Evolutionary conservation across 2,329 filamentous ascomycete species (phyloP).

Genomic region (Fusarium nisikadoi): DNA sequence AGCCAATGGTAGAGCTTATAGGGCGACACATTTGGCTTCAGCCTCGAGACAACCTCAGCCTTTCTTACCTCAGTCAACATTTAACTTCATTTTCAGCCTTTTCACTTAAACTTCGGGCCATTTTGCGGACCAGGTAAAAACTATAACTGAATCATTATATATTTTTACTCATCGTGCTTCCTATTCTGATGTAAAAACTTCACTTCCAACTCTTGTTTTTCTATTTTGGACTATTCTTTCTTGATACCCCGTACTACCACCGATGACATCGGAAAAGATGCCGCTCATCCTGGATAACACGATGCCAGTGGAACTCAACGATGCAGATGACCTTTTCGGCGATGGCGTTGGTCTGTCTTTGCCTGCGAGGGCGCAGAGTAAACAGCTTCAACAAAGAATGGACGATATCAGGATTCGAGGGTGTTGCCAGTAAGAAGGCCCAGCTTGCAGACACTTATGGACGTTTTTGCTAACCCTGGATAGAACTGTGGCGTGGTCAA

Average conservation of each 20-base stretch:
- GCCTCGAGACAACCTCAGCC: slow-evolving; percentile 38
- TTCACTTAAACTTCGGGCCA: slow-evolving; percentile 18
- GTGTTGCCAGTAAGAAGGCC: slow-evolving; percentile 77
- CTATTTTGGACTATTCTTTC: slow-evolving; percentile 23
- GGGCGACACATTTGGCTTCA: slow-evolving; percentile 28
- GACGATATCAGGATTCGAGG: slow-evolving; percentile 81
- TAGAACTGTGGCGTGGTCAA: slow-evolving; percentile 89
- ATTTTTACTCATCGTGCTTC: not conserved
- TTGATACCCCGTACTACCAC: slow-evolving; percentile 31
- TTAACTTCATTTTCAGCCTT: slow-evolving; percentile 15
- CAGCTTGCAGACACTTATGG: not conserved
- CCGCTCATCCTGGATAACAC: slow-evolving; percentile 55
- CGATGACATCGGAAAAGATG: slow-evolving; percentile 55
- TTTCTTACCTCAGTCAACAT: slow-evolving; percentile 30
- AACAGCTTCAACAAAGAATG: slow-evolving; percentile 76
- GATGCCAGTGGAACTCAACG: slow-evolving; percentile 64
- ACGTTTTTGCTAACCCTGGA: slow-evolving; percentile 22
- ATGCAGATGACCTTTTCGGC: slow-evolving; percentile 80
- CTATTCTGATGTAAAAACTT: slow-evolving; percentile 24
- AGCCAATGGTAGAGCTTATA: slow-evolving; percentile 28
- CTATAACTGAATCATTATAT: slow-evolving; percentile 22
- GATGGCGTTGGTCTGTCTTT: slow-evolving; percentile 72
- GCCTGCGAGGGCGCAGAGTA: slow-evolving; percentile 57
- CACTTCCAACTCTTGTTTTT: not conserved
- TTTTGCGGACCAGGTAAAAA: slow-evolving; percentile 4